Conservation (phyloP, 2,329 filamentous ascomycete species). For the Leptographium lundbergii region DNA sequence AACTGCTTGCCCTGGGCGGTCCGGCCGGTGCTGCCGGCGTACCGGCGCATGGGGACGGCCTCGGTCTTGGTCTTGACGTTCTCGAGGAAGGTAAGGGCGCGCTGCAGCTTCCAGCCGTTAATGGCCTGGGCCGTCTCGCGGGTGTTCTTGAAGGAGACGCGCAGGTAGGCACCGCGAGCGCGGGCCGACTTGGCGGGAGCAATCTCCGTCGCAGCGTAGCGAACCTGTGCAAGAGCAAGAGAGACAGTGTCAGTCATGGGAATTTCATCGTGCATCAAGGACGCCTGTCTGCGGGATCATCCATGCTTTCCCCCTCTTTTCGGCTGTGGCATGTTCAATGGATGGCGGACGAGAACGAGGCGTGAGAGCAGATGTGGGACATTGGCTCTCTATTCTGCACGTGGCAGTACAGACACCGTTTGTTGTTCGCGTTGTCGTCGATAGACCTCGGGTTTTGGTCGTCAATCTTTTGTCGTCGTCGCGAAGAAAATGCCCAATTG, state of each 20-base stretch:
- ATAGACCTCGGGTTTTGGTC: too few species aligned
- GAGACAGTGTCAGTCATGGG: too few species aligned
- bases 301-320: neutral
- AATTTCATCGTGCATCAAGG: too few species aligned
- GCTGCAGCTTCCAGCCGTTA: constrained; percentile 97
- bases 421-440: neutral
- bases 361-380: neutral
- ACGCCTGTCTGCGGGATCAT: too few species aligned
- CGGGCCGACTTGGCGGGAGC: constrained; percentile 86
- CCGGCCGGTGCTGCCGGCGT: constrained; percentile 89
- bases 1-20: constrained; percentile 98
- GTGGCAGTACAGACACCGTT: too few species aligned
- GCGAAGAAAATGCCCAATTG: too few species aligned
- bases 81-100: constrained; percentile 92
- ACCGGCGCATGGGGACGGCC: constrained; percentile 96
- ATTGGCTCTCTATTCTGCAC: neutral
- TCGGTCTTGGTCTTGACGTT: constrained; percentile 96
- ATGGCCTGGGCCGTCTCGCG: constrained; percentile 98
- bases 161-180: constrained; percentile 96
- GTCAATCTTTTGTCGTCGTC: too few species aligned
- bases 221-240: constrained; percentile 48
- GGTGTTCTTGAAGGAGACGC: constrained; percentile 99
- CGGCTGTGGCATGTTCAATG: neutral
- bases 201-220: constrained; percentile 89
- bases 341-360: too few species aligned